Evolutionary conservation across 176 grass and related monocot species (phyloP).

Genomic region (Avena sativa): DNA sequence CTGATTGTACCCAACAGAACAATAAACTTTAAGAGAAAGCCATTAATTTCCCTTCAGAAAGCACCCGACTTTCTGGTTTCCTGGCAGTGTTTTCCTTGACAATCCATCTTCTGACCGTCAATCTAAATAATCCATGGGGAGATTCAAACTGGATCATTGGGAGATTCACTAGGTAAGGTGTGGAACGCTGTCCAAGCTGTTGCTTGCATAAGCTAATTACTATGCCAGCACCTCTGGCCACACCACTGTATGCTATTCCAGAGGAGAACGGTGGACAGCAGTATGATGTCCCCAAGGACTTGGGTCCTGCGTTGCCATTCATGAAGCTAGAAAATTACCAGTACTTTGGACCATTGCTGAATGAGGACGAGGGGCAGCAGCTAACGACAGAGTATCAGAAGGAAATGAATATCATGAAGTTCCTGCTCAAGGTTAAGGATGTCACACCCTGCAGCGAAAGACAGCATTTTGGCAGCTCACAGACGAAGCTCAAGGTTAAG

Average conservation of each 20-base stretch:
- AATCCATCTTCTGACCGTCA: too few relatives aligned
- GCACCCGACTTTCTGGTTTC: too few relatives aligned
- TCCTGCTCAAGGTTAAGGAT: constrained; percentile 86
- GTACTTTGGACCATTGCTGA: constrained; percentile 85
- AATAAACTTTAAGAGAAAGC: too few relatives aligned
- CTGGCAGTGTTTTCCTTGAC: too few relatives aligned
- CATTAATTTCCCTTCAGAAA: too few relatives aligned
- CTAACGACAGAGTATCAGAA: constrained; percentile 87
- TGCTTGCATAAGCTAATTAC: too few relatives aligned
- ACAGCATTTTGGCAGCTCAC: constrained; percentile 82
- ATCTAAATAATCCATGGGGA: too few relatives aligned
- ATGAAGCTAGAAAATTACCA: constrained; percentile 98
- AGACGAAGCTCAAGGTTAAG: constrained; percentile 62
- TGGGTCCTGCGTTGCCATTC: constrained; percentile 67
- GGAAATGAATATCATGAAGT: constrained; percentile 93
- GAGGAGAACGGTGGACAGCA: constrained; percentile 94
- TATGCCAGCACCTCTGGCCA: constrained; percentile 63
- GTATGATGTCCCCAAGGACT: constrained; percentile 93
- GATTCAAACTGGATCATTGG: too few relatives aligned
- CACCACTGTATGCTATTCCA: constrained; percentile 84
- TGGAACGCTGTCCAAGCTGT: too few relatives aligned
- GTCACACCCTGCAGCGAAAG: constrained; percentile 83
- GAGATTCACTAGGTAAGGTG: too few relatives aligned
- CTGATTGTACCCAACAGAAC: too few relatives aligned
- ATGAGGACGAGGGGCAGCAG: constrained; percentile 94